A percentile compares a stretch with the other conserved stretches of the same genome.
Conservation (phyloP, 1,284 basidiomycete genomes). For the Tranzscheliella williamsii region DNA sequence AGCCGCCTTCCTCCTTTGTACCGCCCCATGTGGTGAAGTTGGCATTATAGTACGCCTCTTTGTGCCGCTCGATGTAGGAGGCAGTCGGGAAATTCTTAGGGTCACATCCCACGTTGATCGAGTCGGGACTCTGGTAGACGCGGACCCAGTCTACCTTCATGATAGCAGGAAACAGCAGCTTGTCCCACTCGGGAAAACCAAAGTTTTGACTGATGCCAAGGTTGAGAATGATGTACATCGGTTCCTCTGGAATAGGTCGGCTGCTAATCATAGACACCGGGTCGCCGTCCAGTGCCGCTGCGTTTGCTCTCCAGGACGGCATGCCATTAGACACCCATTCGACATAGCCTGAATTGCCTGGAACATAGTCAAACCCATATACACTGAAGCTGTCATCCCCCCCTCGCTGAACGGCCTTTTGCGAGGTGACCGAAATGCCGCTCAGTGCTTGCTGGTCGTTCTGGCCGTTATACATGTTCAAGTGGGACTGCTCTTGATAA, state of each 20-base stretch:
- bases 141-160: constrained; percentile 48
- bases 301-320: constrained; percentile 65
- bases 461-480: constrained; percentile 71
- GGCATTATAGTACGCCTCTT: constrained; percentile 40
- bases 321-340: constrained; percentile 63
- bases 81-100: constrained; percentile 65
- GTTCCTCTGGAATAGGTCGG: constrained; percentile 44
- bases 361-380: constrained; percentile 62
- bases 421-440: constrained; percentile 42
- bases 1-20: constrained; percentile 42
- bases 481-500: constrained; percentile 22
- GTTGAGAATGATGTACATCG: constrained; percentile 53
- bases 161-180: constrained; percentile 31
- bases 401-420: constrained; percentile 44
- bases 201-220: constrained; percentile 49
- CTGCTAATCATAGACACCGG: constrained; percentile 33
- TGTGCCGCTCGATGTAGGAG: constrained; percentile 64
- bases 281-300: constrained; percentile 73
- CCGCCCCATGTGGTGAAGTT: constrained; percentile 53
- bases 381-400: constrained; percentile 34
- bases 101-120: constrained; percentile 49
- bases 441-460: constrained; percentile 71
- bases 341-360: constrained; percentile 69
- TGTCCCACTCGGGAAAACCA: constrained; percentile 29
- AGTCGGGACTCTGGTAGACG: constrained; percentile 41